phyloP scores from a whole-genome alignment of 768 basidiomycete species.

The Dacryopinax primogenitus region DNA sequence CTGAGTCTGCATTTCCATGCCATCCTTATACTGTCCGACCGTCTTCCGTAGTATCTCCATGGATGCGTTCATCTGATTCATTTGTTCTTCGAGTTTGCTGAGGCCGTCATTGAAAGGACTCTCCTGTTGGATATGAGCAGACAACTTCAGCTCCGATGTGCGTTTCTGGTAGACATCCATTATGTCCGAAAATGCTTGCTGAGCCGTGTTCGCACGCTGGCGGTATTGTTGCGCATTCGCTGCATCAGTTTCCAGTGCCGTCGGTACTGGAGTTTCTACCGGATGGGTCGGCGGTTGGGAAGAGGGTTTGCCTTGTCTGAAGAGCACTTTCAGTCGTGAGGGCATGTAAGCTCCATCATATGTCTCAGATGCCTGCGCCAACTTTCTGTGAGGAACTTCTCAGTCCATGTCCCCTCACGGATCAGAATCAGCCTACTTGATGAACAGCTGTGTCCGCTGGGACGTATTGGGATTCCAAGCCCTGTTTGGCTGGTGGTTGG shows the following conservation, averaged over 20 bases:
- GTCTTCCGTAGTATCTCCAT: neutral
- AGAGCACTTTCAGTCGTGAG: too few species aligned
- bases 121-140: neutral
- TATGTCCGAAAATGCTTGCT: neutral
- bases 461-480: neutral
- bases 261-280: too few species aligned
- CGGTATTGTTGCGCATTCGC: neutral
- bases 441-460: neutral
- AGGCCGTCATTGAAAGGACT: neutral
- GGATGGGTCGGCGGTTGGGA: too few species aligned
- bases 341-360: neutral
- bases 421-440: neutral
- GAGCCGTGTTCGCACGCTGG: neutral
- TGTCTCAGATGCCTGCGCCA: neutral
- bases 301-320: neutral
- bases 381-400: neutral
- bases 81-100: neutral
- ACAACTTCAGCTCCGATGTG: neutral
- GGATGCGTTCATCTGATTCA: neutral
- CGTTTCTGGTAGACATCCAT: neutral
- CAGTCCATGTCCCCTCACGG: neutral
- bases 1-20: neutral
- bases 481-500: neutral
- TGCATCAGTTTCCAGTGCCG: neutral
- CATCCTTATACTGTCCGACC: neutral